Evolutionary conservation across 768 basidiomycete species (phyloP).

Genomic region (Dentipellis sp.): DNA sequence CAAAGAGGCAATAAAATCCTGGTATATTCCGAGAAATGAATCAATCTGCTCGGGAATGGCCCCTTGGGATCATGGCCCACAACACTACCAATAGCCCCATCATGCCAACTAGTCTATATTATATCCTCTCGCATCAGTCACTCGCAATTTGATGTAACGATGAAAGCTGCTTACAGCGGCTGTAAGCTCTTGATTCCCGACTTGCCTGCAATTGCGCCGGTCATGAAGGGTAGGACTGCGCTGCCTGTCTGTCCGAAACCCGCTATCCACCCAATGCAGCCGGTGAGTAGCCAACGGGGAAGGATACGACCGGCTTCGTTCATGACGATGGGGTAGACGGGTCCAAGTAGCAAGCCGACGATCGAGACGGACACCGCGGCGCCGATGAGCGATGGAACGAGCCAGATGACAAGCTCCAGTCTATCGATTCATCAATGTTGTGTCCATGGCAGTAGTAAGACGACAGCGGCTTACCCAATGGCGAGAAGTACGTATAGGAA

Average conservation of each 20-base stretch:
- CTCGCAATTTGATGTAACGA: conserved; percentile 7
- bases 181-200: conserved; percentile 11
- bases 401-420: conserved; percentile 64
- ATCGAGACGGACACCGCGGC: conserved; percentile 56
- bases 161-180: conserved; percentile 13
- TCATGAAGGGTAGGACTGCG: conserved; percentile 11
- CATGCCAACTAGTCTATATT: neutral
- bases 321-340: conserved; percentile 52
- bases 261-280: conserved; percentile 11
- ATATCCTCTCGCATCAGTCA: neutral
- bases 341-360: conserved; percentile 60
- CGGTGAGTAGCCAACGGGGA: conserved; percentile 4
- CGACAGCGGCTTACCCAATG: conserved; percentile 1
- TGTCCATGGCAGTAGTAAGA: neutral
- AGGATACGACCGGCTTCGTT: conserved; percentile 9
- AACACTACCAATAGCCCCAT: conserved; percentile 2
- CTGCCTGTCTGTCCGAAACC: conserved; percentile 12
- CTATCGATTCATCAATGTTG: neutral
- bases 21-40: too few relatives aligned
- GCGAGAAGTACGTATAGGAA: conserved; percentile 1
- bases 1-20: too few relatives aligned
- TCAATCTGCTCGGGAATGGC: neutral
- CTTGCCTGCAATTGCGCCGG: conserved; percentile 9
- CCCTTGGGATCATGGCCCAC: neutral
- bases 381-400: conserved; percentile 55